Evolutionary conservation across 2,329 filamentous ascomycete species (phyloP).

Genomic region (Leptographium radiaticola): DNA sequence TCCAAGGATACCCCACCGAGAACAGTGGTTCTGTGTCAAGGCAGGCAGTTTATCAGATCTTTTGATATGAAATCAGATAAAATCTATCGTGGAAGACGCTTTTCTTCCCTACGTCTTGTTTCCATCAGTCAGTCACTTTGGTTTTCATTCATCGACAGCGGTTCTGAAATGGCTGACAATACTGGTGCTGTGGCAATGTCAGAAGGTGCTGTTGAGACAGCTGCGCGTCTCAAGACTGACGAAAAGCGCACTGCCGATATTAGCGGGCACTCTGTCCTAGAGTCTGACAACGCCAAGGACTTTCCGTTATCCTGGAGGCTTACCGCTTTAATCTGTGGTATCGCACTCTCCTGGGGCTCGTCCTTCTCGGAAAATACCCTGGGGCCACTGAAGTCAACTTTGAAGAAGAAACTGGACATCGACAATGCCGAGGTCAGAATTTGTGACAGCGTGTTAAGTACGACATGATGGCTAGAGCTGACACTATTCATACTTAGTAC

Average conservation of each 20-base stretch:
- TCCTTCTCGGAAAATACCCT: slow-evolving; percentile 16
- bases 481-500: slow-evolving; percentile 8
- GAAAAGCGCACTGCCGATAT: not conserved
- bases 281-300: slow-evolving; percentile 8
- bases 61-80: no score
- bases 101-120: no score
- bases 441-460: not conserved
- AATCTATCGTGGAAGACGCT: no score
- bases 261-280: not conserved
- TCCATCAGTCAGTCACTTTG: no score
- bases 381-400: slow-evolving; percentile 14
- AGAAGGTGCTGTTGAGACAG: not conserved
- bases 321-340: slow-evolving; percentile 12
- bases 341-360: slow-evolving; percentile 15
- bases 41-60: no score
- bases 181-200: not conserved
- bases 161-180: not conserved
- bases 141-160: not conserved
- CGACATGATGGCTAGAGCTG: not conserved
- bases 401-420: slow-evolving; percentile 12
- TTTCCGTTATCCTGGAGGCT: slow-evolving; percentile 15
- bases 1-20: no score
- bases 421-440: slow-evolving; percentile 8
- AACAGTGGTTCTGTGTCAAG: no score
- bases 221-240: not conserved